Conservation (phyloP, 495 filamentous ascomycete species). For the Aspergillus taichungensis region DNA sequence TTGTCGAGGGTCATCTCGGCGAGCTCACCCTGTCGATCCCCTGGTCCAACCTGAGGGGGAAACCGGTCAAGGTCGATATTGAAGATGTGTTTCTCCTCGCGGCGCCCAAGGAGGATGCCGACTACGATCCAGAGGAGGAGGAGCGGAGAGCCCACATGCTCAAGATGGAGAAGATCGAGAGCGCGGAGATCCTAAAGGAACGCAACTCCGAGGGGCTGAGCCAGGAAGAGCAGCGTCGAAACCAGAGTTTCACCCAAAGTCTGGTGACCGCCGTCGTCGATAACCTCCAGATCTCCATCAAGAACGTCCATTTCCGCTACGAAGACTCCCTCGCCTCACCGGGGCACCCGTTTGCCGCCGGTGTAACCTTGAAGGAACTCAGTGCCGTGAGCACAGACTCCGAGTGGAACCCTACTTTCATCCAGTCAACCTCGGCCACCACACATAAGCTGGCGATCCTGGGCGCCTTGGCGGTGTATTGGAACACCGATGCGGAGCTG, state of each 20-base stretch:
- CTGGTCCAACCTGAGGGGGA: constrained; percentile 91
- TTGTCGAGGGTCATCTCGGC: constrained; percentile 89
- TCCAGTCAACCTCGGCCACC: constrained; percentile 69
- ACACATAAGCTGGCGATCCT: constrained; percentile 90
- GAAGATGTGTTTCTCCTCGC: constrained; percentile 94
- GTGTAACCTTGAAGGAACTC: constrained; percentile 85
- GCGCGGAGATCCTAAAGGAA: constrained; percentile 88
- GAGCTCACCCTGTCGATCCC: constrained; percentile 85
- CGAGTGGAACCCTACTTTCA: constrained; percentile 89
- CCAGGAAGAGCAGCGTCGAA: constrained; percentile 87
- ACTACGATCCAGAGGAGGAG: constrained; percentile 90
- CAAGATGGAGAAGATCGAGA: constrained; percentile 97
- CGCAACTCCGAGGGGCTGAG: constrained; percentile 87
- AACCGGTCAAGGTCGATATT: constrained; percentile 87
- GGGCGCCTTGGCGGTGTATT: constrained; percentile 84
- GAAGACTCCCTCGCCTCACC: constrained; percentile 95
- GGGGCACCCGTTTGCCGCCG: constrained; percentile 88
- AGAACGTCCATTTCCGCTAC: constrained; percentile 96
- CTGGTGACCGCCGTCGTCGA: constrained; percentile 93
- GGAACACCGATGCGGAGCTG: constrained; percentile 87
- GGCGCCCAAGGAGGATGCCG: constrained; percentile 85
- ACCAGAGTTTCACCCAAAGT: constrained; percentile 92
- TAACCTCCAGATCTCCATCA: constrained; percentile 93
- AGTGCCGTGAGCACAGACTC: constrained; percentile 93
- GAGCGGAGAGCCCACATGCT: constrained; percentile 68